These are phyloP conservation scores for Plasmodium vinckei DNA, from an alignment of 169 alveolate species.

Conservation along the genomic window DNA sequence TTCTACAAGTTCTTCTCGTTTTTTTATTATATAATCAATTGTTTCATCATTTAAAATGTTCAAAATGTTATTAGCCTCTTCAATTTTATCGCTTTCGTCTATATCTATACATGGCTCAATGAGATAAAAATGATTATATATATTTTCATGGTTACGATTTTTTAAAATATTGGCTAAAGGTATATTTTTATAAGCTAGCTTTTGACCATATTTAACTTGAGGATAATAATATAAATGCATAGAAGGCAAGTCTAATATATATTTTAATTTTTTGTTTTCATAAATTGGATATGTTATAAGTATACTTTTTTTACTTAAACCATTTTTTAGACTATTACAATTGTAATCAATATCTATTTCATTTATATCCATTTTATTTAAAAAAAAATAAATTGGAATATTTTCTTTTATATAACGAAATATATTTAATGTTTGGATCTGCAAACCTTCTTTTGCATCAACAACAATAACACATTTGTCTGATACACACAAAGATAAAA, in stretches of 20 bases:
- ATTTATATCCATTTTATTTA: constrained; percentile 91
- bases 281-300: constrained; percentile 71
- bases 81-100: neutral
- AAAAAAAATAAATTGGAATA: constrained; percentile 90
- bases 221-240: constrained; percentile 76
- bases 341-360: constrained; percentile 75
- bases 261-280: constrained; percentile 50
- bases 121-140: constrained; percentile 26
- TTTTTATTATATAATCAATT: constrained; percentile 19
- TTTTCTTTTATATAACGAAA: constrained; percentile 89
- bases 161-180: constrained; percentile 14
- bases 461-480: constrained; percentile 93
- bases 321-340: constrained; percentile 26
- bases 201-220: constrained; percentile 46
- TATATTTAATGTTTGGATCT: constrained; percentile 90
- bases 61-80: neutral
- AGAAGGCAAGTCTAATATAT: constrained; percentile 65
- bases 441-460: constrained; percentile 91
- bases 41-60: constrained; percentile 20
- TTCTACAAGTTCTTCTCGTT: constrained; percentile 73
- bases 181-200: constrained; percentile 7
- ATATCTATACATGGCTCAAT: constrained; percentile 7
- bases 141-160: neutral
- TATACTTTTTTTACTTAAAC: constrained; percentile 43
- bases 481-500: constrained; percentile 88